Base-by-base conservation (phyloP, 306 rosid species). In the Fagus crenata region DNA sequence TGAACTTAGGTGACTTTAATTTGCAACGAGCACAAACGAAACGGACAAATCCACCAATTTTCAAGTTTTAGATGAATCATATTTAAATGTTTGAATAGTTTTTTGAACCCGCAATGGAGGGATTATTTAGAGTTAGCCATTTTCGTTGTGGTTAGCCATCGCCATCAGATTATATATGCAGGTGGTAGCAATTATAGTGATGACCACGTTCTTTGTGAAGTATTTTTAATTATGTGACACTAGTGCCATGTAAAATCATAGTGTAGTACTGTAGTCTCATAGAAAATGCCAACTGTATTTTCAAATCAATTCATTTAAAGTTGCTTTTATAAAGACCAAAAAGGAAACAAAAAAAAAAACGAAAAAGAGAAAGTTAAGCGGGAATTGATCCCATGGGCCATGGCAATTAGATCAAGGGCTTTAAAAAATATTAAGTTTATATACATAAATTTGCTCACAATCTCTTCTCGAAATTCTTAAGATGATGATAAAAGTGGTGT, bases 31-130 rank as follows among this genome's bases (percentile, higher is more conserved):
- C 12, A 69, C 75, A 75, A 58, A 60, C 42, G 73, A 60, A 80
- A 81, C 42, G 71, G 70, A 76, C 75, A 81, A 81, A 42, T 39
- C 59, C 77, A 59, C 76, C 73, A 6, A 69, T 72, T 76, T 37
- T 18, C 22, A 59, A 3, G 68, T 13, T 33, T 33, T 4, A 61
- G n/a, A 33, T 7, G 14, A 46, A 46, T 46, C 51, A 65, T 6
- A 33, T 39, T 65, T 1, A 12, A 35, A 63, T 1, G 1, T 2
- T 54, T 54, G 59, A 54, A 54, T 54, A 18, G 59, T 6, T 33
- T 63, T 63, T 35, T 33, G 70, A 65, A 65, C 43, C 31, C 11
- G 15, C 2, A 65, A 15, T 13, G 49, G 70, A 65, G 49, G 71
- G 71, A 37, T 17, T 37, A 11, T 61, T 11, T 61, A 36, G 42